Conservation (phyloP, 768 basidiomycete species). For the Mycena vulgaris region DNA sequence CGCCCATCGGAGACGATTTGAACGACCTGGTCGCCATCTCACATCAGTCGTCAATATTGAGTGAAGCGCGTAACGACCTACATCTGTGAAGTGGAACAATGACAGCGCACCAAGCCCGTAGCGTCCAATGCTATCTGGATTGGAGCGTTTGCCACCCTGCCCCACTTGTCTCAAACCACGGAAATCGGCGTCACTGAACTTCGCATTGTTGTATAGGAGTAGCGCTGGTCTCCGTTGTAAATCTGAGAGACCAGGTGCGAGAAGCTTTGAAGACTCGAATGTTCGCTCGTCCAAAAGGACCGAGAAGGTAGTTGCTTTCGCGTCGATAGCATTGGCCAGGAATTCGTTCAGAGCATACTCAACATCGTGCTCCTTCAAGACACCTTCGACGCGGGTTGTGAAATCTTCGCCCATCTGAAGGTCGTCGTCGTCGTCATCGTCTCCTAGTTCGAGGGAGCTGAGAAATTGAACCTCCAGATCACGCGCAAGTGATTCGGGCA, state of each 20-base stretch:
- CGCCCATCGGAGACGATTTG: constrained; percentile 42
- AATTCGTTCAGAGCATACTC: constrained; percentile 46
- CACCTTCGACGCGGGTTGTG: constrained; percentile 40
- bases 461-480: constrained; percentile 30
- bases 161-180: constrained; percentile 46
- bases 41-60: not conserved
- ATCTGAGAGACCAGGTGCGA: constrained; percentile 24
- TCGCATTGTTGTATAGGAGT: constrained; percentile 46
- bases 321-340: constrained; percentile 50
- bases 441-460: constrained; percentile 36
- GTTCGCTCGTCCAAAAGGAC: constrained; percentile 39
- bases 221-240: constrained; percentile 39
- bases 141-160: constrained; percentile 43
- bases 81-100: constrained; percentile 50
- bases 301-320: constrained; percentile 39
- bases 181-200: constrained; percentile 45
- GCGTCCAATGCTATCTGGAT: constrained; percentile 45
- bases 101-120: constrained; percentile 50
- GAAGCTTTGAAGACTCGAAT: constrained; percentile 28
- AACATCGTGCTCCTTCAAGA: constrained; percentile 43
- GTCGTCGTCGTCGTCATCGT: constrained; percentile 36
- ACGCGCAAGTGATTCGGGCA: constrained; percentile 31
- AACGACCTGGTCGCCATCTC: constrained; percentile 37
- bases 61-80: constrained; percentile 14
- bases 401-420: constrained; percentile 48